Base-by-base conservation (phyloP, 768 basidiomycete genomes). In the Boletales sp. region DNA sequence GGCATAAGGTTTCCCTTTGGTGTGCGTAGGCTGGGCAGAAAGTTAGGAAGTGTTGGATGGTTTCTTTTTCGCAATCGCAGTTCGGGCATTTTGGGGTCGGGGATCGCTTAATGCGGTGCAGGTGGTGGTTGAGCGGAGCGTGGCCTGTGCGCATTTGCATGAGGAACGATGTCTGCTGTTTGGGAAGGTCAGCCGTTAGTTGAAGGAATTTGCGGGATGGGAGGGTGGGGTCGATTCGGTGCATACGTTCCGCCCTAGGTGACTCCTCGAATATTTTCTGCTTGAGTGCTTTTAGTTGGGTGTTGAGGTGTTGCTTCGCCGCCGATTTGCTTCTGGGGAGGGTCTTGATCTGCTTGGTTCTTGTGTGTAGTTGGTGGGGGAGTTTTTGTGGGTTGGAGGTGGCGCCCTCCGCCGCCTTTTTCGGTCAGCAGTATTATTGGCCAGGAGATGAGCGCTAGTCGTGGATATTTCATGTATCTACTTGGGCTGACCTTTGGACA, bases 71-170 rank as follows among this genome's bases (percentile, higher is more conserved):
- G 3, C 2, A 3, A 7, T 9, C 3, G 33, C 44, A 45, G 1
- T 19, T 8, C 0, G 33, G 34, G 34, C 44, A 45, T 4, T 10
- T 45, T 1, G 44, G 44, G 4, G 33, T 12, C 1, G 11, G 15
- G 4, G 34, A 15, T 36, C 35, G 35, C 2, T 12, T 36, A 32
- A 66, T 61, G 25, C 49, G 18, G 45, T 63, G 47, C 2, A 76
- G 63, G 57, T 70, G 61, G 7, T 56, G 32, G 34, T 69, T 64
- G 5, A 73, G 61, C 0, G 64, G 63, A 13, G 49, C 53, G 44
- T 72, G 71, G 2, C 65, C 62, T 3, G 67, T 67, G 10, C 67
- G 40, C 1, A 73, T 61, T 32, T 72, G 71, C 21, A 64, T 49
- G 10, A 70, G 51, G 4, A 66, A 12, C 2, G 19, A 40, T 21